phyloP scores from a whole-genome alignment of 1,284 basidiomycete genomes.

The Boletus semigastroideus region DNA sequence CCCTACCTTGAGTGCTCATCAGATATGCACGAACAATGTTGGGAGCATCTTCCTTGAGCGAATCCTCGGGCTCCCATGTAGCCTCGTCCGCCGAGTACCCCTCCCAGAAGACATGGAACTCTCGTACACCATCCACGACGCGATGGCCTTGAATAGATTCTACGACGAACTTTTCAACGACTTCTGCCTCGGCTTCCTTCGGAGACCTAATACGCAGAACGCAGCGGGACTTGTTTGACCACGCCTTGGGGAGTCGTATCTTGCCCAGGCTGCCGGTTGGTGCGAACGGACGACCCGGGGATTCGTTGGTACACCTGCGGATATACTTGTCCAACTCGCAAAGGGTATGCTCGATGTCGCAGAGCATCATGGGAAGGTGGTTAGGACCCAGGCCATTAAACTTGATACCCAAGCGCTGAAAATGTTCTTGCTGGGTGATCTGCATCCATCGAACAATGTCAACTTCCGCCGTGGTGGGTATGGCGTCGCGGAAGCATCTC shows the following conservation, averaged over 20 bases:
- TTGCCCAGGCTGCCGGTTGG: conserved; percentile 29
- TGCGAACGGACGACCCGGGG: conserved; percentile 30
- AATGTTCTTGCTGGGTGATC: conserved; percentile 52
- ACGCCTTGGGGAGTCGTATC: conserved; percentile 49
- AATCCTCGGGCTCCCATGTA: conserved; percentile 59
- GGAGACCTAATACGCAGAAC: conserved; percentile 39
- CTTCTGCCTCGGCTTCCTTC: conserved; percentile 38
- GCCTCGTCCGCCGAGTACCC: conserved; percentile 57
- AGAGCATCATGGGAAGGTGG: conserved; percentile 47
- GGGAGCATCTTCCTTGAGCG: conserved; percentile 47
- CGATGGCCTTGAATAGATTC: conserved; percentile 35
- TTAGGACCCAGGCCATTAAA: conserved; percentile 49
- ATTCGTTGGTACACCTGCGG: conserved; percentile 35
- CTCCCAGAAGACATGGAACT: conserved; percentile 60
- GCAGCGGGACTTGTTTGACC: conserved; percentile 43
- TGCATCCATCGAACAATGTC: conserved; percentile 59
- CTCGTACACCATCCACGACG: conserved; percentile 29
- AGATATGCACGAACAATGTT: conserved; percentile 23
- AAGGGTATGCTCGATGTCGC: conserved; percentile 64
- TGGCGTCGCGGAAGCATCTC: conserved; percentile 32
- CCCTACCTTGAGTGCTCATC: conserved; percentile 14
- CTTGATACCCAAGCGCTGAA: conserved; percentile 47
- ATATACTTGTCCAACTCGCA: conserved; percentile 71
- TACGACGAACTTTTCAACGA: conserved; percentile 40
- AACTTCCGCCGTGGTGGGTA: conserved; percentile 41